Evolutionary conservation across 2,329 filamentous ascomycete genomes (phyloP), one percentile per base, ranked within the genome.

Genomic region (Ascochyta viciae-villosae): DNA sequence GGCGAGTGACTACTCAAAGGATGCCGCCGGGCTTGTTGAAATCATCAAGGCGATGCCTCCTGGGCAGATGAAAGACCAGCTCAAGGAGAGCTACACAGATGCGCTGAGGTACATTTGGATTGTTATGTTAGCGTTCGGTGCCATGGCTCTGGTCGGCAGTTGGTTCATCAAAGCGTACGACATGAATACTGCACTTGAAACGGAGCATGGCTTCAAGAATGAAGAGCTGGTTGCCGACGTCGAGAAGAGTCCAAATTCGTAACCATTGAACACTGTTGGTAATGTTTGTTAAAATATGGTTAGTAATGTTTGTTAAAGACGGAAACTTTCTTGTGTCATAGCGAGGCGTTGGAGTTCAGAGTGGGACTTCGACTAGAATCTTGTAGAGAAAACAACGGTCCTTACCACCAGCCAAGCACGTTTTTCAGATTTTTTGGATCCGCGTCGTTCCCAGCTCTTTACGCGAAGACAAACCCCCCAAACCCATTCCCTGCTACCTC

Each of bases 1-100:
- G 52, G 83, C 83, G 0, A 69, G 61, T 2, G 76, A 78, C 43
- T 85, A 85, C 66, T 82, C 83, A 10, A 78, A 80, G 49, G 84
- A 89, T 67, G 84, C 86, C 0, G 84, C 85, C 0, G 82, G 81
- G 0, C 76, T 89, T 12, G 84, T 88, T 0, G 77, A 83, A 55
- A 75, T 87, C 50, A 86, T 88, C 70, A 83, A 82, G 67, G 66
- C 66, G 1, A 84, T 88, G 78, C 76, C 80, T 12, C 74, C 70
- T 7, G 78, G 78, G 0, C 66, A 80, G 34, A 72, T 86, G 42
- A 80, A 83, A 54, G 58, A 68, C 2, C 68, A 74, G 41, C 55
- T 74, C 23, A 64, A 59, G 19, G 73, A 78, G 43, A 81, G 81
- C 3, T 87, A 86, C 64, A 80, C 82, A 0, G 80, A 85, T 64